phyloP scores from a whole-genome alignment of 2,329 filamentous ascomycete genomes.

The Alternaria gaisen region DNA sequence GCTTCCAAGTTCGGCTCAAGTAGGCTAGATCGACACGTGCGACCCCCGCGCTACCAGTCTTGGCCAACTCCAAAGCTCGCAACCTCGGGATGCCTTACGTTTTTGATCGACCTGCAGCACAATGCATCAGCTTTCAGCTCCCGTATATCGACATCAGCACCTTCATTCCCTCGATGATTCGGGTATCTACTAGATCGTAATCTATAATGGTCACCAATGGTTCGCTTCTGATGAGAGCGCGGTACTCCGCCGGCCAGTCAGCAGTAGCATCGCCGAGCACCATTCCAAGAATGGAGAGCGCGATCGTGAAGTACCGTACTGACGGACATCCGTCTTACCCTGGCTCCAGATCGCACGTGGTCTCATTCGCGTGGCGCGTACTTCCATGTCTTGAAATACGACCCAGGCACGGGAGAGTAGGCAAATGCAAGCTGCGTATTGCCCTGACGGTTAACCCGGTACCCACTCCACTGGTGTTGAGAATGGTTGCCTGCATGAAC shows the following conservation, averaged over 20 bases:
- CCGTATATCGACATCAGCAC: not conserved
- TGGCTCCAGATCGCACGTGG: not conserved
- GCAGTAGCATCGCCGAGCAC: not conserved
- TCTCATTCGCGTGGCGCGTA: not conserved
- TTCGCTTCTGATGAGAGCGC: not conserved
- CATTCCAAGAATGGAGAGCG: not conserved
- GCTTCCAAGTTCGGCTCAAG: not conserved
- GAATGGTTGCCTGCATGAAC: not conserved
- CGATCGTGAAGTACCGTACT: not conserved
- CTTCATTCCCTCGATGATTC: not conserved
- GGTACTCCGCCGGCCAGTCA: conserved; percentile 5
- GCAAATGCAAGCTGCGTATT: not conserved
- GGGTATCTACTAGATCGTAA: not conserved
- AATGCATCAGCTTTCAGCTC: not conserved
- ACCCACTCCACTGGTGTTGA: not conserved
- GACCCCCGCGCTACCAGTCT: not conserved
- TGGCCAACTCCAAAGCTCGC: not conserved
- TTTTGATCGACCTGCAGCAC: not conserved
- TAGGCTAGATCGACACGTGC: not conserved
- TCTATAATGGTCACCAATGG: not conserved
- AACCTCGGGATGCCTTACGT: not conserved
- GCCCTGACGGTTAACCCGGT: not conserved
- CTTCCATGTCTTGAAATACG: not conserved
- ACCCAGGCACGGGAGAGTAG: not conserved
- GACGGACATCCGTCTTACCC: conserved; percentile 1